These are phyloP conservation scores for Penicillium sp. DNA, from an alignment of 2,329 filamentous ascomycete species.

Conservation along the genomic window DNA sequence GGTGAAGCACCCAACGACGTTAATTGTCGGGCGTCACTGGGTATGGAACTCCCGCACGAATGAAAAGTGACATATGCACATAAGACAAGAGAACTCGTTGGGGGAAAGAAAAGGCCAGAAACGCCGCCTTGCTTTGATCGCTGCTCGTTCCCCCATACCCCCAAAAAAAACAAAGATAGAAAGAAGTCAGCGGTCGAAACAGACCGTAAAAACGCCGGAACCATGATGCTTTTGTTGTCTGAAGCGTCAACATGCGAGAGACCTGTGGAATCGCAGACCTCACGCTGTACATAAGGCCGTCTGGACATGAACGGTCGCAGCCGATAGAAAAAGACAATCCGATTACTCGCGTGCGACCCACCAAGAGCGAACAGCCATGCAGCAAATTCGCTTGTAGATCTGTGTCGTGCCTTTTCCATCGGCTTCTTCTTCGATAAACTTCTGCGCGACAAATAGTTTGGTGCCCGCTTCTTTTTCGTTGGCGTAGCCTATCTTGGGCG, in stretches of 20 bases:
- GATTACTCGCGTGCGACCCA: slow-evolving; percentile 40
- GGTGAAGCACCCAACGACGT: slow-evolving; percentile 6
- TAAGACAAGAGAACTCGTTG: slow-evolving; percentile 13
- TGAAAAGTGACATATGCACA: slow-evolving; percentile 20
- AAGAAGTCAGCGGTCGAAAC: slow-evolving; percentile 4
- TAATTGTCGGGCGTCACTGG: slow-evolving; percentile 9
- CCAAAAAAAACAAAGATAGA: slow-evolving; percentile 9
- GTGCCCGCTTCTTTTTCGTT: slow-evolving; percentile 66
- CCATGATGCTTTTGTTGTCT: slow-evolving; percentile 26
- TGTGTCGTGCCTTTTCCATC: slow-evolving; percentile 69
- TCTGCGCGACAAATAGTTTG: slow-evolving; percentile 66
- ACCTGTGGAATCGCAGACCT: too few relatives aligned
- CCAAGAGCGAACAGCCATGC: slow-evolving; percentile 62
- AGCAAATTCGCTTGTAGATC: slow-evolving; percentile 66
- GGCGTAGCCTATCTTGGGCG: slow-evolving; percentile 55
- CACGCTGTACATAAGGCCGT: too few relatives aligned
- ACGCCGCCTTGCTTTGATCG: slow-evolving; percentile 24
- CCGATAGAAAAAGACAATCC: not conserved
- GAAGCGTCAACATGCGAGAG: not conserved
- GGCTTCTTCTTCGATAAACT: slow-evolving; percentile 66
- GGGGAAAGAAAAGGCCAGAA: slow-evolving; percentile 20
- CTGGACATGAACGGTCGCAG: not conserved
- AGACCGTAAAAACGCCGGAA: slow-evolving; percentile 21
- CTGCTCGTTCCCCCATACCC: slow-evolving; percentile 18
- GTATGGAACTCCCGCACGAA: slow-evolving; percentile 17